Evolutionary conservation across 371 early-diverging fungal genomes (phyloP).

Genomic region (Mortierella sp.): DNA sequence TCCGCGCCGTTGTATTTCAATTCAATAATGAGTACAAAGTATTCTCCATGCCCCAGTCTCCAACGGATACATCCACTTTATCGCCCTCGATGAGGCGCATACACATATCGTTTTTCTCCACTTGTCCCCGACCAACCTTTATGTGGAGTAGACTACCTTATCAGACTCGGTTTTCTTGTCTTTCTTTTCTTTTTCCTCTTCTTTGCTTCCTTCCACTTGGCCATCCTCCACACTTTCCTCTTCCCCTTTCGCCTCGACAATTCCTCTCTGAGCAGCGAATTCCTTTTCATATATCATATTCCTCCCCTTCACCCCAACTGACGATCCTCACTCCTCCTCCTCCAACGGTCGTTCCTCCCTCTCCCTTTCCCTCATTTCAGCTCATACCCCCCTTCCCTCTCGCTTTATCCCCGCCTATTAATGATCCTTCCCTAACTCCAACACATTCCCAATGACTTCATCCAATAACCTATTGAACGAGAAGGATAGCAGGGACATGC

Average conservation of each 20-base stretch:
- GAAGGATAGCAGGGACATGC: conserved; percentile 19
- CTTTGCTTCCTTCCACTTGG: background rate
- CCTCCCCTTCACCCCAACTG: background rate
- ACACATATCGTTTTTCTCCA: background rate
- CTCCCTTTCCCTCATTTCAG: too few relatives aligned
- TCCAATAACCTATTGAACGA: conserved; percentile 28
- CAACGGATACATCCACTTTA: too few relatives aligned
- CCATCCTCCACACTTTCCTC: background rate
- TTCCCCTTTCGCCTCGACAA: background rate
- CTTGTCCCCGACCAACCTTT: background rate
- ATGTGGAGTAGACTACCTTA: background rate
- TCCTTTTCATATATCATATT: background rate
- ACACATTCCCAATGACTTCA: conserved; percentile 28
- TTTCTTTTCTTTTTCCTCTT: background rate
- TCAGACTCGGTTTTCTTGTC: too few relatives aligned
- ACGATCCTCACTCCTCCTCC: background rate
- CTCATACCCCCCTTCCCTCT: background rate
- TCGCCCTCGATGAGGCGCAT: too few relatives aligned
- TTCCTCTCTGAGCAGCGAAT: background rate
- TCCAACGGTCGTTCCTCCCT: background rate
- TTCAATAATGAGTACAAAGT: too few relatives aligned
- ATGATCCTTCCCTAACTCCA: conserved; percentile 14
- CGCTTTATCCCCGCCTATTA: conserved; percentile 10
- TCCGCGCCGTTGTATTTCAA: too few relatives aligned
- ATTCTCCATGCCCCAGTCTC: too few relatives aligned